Evolutionary conservation across 2,329 filamentous ascomycete genomes (phyloP), one percentile per base, ranked within the genome.

Genomic region (Cercospora canescens): DNA sequence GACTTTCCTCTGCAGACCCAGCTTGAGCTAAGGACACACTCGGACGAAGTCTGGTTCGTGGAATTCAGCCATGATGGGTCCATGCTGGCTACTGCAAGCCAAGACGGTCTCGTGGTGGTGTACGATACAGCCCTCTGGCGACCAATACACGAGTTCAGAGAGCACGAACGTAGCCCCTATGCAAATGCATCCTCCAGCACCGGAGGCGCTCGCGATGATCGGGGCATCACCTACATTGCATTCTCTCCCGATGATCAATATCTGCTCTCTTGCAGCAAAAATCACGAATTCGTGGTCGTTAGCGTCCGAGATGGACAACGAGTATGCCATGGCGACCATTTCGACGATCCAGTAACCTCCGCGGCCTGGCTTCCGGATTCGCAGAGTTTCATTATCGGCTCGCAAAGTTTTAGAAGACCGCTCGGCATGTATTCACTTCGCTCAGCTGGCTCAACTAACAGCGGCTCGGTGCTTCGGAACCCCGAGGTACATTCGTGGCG

Each of bases 201-300:
- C 6, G 66, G 61, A 57, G 63, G 55, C 5, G 65, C 63, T 12
- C 55, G 65, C 6, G 69, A 73, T 16, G 69, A 69, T 12, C 69
- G 71, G 2, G 90, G 91, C 1, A 89, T 97, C 12, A 89, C 91
- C 21, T 93, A 94, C 73, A 81, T 96, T 4, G 85, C 92, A 1
- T 99, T 95, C 92, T 97, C 94, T 76, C 95, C 94, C 5, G 93
- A 99, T 77, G 92, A 96, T 79, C 86, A 86, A 1, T 92, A 92
- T 80, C 84, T 99, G 35, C 88, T 98, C 41, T 94, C 91, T 16
- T 98, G 94, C 76, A 91, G 75, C 11, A 71, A 76, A 56, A 75
- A 72, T 66, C 76, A 76, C 63, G 75, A 78, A 50, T 74, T 79
- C 35, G 73, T 75, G 14, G 73, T 79, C 18, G 71, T 77, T 45